Conservation (phyloP, 495 filamentous ascomycete species). For the Annulohypoxylon moriforme region DNA sequence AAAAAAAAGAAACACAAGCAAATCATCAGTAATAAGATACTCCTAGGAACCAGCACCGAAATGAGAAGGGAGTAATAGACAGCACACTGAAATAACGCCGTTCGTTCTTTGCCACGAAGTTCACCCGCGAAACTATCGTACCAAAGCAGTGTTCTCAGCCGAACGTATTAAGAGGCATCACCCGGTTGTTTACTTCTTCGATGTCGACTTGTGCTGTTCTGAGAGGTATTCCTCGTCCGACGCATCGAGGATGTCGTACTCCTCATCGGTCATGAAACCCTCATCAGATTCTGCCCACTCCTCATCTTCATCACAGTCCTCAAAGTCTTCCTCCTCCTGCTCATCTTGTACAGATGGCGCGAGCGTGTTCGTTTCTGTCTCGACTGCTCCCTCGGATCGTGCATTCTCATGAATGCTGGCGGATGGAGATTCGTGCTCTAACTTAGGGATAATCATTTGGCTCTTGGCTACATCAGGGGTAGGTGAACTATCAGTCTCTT, state of each 20-base stretch:
- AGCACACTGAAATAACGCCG: conserved; percentile 26
- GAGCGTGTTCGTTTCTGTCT: conserved; percentile 47
- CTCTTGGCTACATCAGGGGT: conserved; percentile 55
- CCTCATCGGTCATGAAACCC: conserved; percentile 93
- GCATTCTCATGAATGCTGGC: conserved; percentile 76
- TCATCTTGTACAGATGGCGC: conserved; percentile 46
- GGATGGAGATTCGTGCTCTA: conserved; percentile 92
- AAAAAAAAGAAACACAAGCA: conserved; percentile 18
- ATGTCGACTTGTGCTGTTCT: conserved; percentile 49
- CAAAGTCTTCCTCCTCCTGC: conserved; percentile 72
- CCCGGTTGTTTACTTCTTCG: conserved; percentile 49
- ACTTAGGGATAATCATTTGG: conserved; percentile 95
- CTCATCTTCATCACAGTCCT: conserved; percentile 65
- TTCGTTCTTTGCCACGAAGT: neutral
- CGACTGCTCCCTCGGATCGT: conserved; percentile 42
- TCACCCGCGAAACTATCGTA: neutral
- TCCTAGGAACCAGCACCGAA: neutral
- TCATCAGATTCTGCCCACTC: conserved; percentile 70
- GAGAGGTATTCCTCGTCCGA: conserved; percentile 87
- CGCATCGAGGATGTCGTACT: conserved; percentile 96
- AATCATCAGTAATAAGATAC: conserved; percentile 18
- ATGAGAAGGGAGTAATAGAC: conserved; percentile 6
- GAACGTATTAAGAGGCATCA: neutral
- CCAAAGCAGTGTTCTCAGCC: neutral
- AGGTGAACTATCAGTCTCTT: conserved; percentile 9